Percentiles rank a stretch among this genome's conserved stretches.
phyloP scores from a whole-genome alignment of 257 asterid species.

The Przewalskia tangutica region DNA sequence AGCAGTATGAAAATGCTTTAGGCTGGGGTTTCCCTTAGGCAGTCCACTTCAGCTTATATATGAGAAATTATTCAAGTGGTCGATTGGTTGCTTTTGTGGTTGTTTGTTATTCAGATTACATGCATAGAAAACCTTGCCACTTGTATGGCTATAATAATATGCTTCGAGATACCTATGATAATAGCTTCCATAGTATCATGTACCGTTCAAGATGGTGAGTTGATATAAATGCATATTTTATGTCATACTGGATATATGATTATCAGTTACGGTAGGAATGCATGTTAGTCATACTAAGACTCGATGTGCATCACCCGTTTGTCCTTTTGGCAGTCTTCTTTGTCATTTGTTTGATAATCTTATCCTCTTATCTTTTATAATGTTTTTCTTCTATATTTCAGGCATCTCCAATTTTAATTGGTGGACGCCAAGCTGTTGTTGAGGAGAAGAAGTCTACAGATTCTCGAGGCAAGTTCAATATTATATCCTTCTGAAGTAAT shows the following conservation, averaged over 20 bases:
- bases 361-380: background rate
- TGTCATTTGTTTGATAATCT: background rate
- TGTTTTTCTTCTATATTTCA: constrained; percentile 14
- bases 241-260: too few relatives aligned
- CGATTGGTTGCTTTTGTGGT: background rate
- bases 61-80: background rate
- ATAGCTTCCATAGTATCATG: too few relatives aligned
- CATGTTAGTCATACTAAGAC: background rate
- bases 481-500: background rate
- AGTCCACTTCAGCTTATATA: background rate
- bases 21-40: background rate
- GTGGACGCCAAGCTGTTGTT: constrained; percentile 53
- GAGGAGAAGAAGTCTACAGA: constrained; percentile 88
- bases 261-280: background rate
- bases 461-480: constrained; percentile 55
- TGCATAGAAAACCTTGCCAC: background rate
- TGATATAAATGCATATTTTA: too few relatives aligned
- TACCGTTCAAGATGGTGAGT: too few relatives aligned
- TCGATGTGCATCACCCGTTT: background rate
- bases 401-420: constrained; percentile 79
- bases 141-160: background rate
- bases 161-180: background rate
- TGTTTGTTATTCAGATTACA: background rate
- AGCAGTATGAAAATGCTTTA: background rate
- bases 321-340: background rate